phyloP scores from a whole-genome alignment of 169 alveolate species.

The Prorocentrum cordatum region DNA sequence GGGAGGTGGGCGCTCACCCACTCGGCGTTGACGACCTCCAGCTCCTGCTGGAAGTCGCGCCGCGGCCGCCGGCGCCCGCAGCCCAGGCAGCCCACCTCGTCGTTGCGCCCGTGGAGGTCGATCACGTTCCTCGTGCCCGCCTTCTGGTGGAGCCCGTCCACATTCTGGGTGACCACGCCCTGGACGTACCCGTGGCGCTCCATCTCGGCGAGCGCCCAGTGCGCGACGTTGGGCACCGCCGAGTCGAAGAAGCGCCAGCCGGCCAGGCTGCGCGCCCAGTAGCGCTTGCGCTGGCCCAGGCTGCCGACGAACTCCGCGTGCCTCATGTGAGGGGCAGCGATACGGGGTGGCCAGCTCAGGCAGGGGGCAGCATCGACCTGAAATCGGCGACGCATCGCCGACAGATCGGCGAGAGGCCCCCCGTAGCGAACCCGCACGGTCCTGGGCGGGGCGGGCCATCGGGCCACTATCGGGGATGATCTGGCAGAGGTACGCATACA shows the following conservation, averaged over 20 bases:
- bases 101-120: slow-evolving; percentile 50
- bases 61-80: slow-evolving; percentile 15
- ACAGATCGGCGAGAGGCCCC: no score
- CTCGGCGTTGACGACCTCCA: neutral
- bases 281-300: slow-evolving; percentile 6
- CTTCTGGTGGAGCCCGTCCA: slow-evolving; percentile 41
- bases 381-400: no score
- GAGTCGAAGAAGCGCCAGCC: slow-evolving; percentile 59
- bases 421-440: no score
- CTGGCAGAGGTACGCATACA: no score
- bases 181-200: neutral
- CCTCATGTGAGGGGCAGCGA: neutral
- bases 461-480: no score
- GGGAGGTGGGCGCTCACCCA: slow-evolving; percentile 20
- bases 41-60: slow-evolving; percentile 23
- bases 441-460: no score
- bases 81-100: slow-evolving; percentile 12
- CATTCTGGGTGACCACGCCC: slow-evolving; percentile 32
- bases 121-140: slow-evolving; percentile 11
- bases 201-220: slow-evolving; percentile 1
- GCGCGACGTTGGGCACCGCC: slow-evolving; percentile 36
- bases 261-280: neutral
- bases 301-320: neutral
- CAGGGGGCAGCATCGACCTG: no score
- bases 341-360: neutral